Conservation (phyloP, 169 alveolate genomes). For the Eimeria necatrix region DNA sequence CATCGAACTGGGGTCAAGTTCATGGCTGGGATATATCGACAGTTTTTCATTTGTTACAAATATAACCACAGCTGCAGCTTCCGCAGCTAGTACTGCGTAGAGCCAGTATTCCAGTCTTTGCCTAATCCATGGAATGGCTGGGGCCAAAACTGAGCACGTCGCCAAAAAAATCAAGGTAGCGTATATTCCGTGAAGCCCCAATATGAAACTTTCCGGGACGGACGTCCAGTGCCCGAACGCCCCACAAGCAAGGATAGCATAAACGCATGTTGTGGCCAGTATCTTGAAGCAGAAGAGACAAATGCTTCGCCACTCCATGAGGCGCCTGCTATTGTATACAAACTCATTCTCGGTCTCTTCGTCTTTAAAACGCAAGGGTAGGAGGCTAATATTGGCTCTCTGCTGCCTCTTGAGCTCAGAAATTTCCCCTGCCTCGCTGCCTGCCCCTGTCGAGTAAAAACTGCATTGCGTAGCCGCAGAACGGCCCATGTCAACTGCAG, state of each 20-base stretch:
- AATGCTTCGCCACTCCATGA: constrained; percentile 31
- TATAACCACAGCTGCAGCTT: neutral
- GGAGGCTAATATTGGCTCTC: neutral
- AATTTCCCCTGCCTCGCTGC: neutral
- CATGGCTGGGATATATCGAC: no score
- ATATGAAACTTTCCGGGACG: neutral
- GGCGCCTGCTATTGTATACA: constrained; percentile 39
- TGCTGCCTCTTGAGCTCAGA: neutral
- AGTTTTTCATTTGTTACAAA: neutral
- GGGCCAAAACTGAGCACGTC: neutral
- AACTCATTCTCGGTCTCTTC: constrained; percentile 35
- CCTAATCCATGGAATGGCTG: neutral
- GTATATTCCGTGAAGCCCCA: neutral
- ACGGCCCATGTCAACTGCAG: neutral
- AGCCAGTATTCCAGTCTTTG: neutral
- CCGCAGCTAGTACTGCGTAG: neutral
- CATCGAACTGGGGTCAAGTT: no score
- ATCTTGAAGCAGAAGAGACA: neutral
- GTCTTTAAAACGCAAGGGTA: constrained; percentile 31
- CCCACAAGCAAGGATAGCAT: neutral
- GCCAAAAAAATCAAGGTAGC: neutral
- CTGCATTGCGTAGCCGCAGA: constrained; percentile 5
- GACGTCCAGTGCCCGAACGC: neutral
- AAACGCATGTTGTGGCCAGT: neutral
- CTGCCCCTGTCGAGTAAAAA: neutral